These are phyloP conservation scores for Pelomyxa schiedti DNA, from an alignment of 78 protist genomes.

Conservation along the genomic window DNA sequence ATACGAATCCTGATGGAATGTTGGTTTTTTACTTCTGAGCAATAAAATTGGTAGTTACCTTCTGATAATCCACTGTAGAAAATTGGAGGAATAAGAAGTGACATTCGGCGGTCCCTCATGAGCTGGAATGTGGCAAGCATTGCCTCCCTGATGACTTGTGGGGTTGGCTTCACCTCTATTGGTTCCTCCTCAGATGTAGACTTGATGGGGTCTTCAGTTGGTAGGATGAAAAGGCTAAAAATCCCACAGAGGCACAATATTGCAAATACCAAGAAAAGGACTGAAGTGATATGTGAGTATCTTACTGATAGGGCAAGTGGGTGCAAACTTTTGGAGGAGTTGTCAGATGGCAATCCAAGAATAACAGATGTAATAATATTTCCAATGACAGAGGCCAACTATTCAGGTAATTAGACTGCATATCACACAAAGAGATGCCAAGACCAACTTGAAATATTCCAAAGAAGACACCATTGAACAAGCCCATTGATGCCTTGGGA, in stretches of 20 bases:
- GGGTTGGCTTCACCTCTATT: not conserved
- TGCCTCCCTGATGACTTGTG: not conserved
- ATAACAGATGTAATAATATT: no score
- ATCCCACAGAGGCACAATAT: not conserved
- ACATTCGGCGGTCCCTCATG: not conserved
- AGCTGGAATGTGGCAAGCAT: no score
- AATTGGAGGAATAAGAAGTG: not conserved
- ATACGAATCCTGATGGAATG: no score
- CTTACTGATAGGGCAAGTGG: no score
- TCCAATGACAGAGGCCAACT: no score
- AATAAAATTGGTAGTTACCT: no score
- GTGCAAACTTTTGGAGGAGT: no score
- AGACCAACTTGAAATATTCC: not conserved
- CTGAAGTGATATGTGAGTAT: no score
- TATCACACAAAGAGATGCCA: not conserved
- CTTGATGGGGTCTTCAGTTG: not conserved
- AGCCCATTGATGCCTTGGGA: not conserved
- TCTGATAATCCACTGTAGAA: not conserved
- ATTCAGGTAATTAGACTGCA: no score
- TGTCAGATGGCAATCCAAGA: no score
- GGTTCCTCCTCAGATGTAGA: not conserved
- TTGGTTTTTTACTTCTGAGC: no score
- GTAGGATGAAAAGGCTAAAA: not conserved
- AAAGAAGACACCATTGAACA: not conserved
- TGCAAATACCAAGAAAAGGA: not conserved